phyloP scores from a whole-genome alignment of 352 stramenopile species.

The Globisporangium radiosum region DNA sequence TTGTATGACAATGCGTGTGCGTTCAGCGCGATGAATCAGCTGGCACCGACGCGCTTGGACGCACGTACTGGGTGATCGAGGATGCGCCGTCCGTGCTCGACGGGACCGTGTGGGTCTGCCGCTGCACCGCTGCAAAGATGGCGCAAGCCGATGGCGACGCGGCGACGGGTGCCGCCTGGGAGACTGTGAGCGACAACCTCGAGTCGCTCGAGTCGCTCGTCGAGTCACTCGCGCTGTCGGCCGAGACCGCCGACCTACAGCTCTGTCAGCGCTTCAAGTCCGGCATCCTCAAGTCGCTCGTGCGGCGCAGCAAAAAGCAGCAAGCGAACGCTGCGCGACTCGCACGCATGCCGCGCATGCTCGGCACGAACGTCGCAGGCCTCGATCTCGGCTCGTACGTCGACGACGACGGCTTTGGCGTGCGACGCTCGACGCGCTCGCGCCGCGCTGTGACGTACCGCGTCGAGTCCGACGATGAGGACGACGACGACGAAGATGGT shows the following conservation, averaged over 20 bases:
- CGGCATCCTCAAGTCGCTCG: conserved; percentile 43
- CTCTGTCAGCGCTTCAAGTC: conserved; percentile 39
- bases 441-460: conserved; percentile 46
- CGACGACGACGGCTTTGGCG: conserved; percentile 21
- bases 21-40: conserved; percentile 41
- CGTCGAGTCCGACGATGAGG: conserved; percentile 29
- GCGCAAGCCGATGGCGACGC: conserved; percentile 20
- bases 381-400: conserved; percentile 22
- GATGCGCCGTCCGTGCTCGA: conserved; percentile 45
- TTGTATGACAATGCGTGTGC: background rate
- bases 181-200: conserved; percentile 55
- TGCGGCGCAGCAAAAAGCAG: conserved; percentile 38
- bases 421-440: conserved; percentile 35
- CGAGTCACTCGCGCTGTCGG: conserved; percentile 39
- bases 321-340: conserved; percentile 33
- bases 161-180: conserved; percentile 19
- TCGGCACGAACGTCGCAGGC: conserved; percentile 19
- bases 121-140: conserved; percentile 15
- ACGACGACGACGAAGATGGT: conserved; percentile 22
- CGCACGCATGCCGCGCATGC: conserved; percentile 30
- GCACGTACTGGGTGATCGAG: conserved; percentile 57
- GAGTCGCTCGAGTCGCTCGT: conserved; percentile 43
- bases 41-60: conserved; percentile 33
- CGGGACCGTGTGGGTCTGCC: conserved; percentile 56
- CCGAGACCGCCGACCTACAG: conserved; percentile 40